Evolutionary conservation across 2,329 filamentous ascomycete species (phyloP), one percentile per base, ranked within the genome.

Genomic region (Neofusicoccum umdonicola): DNA sequence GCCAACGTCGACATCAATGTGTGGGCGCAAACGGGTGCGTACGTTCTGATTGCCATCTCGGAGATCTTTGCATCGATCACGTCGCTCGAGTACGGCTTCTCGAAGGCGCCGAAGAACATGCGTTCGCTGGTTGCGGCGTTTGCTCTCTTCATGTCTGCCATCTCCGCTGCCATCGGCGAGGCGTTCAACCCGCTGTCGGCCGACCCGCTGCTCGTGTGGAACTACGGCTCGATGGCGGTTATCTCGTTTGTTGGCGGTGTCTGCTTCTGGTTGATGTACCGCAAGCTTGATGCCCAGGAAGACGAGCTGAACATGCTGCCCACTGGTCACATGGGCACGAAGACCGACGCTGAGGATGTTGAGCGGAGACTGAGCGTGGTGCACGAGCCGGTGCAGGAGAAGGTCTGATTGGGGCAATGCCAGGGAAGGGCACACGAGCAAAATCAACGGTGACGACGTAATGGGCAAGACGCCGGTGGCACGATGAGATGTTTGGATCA

Each of bases 41-140:
- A 85, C 69, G 74, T 81, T 4, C 80, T 88, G 52, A 84, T 87
- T 34, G 85, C 83, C 19, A 75, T 86, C 13, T 81, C 84, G 0
- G 86, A 89, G 73, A 87, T 88, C 65, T 85, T 88, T 70, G 85
- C 85, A 52, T 88, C 85, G 11, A 87, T 91, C 66, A 90, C 88
- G 0, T 86, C 86, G 66, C 83, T 90, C 11, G 89, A 92, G 73
- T 91, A 91, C 69, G 89, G 88, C 17, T 91, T 88, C 77, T 90
- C 88, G 71, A 90, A 91, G 76, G 89, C 89, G 0, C 89, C 89
- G 1, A 83, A 84, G 47, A 86, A 82, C 73, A 90, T 91, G 88
- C 71, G 75, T 35, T 76, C 73, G 37, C 68, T 78, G 27, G 76
- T 78, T n/a, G 71, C 73, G 62, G 70, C 74, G 42, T 71, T 78